Conservation (phyloP, 2,329 filamentous ascomycete genomes). For the Fusarium globosum region DNA sequence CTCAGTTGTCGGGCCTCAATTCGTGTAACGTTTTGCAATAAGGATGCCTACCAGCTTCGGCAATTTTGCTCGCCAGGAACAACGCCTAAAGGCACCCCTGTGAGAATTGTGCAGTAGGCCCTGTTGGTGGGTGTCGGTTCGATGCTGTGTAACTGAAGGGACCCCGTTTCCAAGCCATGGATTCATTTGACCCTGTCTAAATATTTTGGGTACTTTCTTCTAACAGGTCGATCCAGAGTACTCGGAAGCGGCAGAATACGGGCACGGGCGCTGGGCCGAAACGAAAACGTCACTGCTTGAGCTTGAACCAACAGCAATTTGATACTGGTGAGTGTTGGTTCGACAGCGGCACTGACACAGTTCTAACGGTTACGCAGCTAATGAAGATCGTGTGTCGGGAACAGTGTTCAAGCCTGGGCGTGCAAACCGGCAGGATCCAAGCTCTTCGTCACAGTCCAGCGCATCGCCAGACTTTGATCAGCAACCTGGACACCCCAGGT, state of each 20-base stretch:
- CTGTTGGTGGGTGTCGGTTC: conserved; percentile 11
- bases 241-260: conserved; percentile 17
- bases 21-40: background rate
- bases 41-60: background rate
- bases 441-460: background rate
- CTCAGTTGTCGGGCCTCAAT: background rate
- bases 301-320: conserved; percentile 22
- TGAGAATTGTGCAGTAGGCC: conserved; percentile 9
- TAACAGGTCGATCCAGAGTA: conserved; percentile 26
- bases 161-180: conserved; percentile 3
- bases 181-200: background rate
- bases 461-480: background rate
- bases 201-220: background rate
- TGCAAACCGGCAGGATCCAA: background rate
- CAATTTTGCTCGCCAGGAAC: conserved; percentile 3
- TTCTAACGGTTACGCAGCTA: conserved; percentile 10
- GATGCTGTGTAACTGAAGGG: conserved; percentile 29
- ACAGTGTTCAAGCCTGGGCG: background rate
- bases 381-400: background rate
- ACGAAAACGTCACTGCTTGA: conserved; percentile 27
- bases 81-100: conserved; percentile 19
- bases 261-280: conserved; percentile 15
- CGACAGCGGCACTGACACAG: background rate
- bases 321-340: background rate
- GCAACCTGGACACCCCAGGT: background rate